Conservation (phyloP, 768 basidiomycete species). For the Pilatotrama ljubarskyi region DNA sequence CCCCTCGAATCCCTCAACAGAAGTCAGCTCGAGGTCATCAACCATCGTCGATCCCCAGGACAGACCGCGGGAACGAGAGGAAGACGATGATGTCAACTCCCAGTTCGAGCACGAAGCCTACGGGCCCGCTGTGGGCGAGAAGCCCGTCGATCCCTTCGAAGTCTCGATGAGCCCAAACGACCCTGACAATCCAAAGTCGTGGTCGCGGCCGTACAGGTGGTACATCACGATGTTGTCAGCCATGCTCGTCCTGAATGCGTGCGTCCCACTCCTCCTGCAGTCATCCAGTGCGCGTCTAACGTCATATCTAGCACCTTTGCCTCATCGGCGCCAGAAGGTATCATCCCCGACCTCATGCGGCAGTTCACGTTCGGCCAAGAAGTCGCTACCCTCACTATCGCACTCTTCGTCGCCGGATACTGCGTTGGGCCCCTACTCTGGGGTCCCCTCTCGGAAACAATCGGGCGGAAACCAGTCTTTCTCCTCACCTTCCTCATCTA, state of each 20-base stretch:
- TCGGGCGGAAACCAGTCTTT: conserved; percentile 27
- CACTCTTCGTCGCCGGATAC: conserved; percentile 70
- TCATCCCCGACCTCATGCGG: conserved; percentile 44
- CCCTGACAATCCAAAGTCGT: conserved; percentile 27
- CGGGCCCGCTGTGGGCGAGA: conserved; percentile 27
- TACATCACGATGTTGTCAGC: conserved; percentile 29
- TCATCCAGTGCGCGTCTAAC: conserved; percentile 38
- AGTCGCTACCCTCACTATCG: conserved; percentile 54
- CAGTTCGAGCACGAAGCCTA: conserved; percentile 28
- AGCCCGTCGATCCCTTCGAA: conserved; percentile 28
- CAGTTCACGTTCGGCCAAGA: conserved; percentile 52
- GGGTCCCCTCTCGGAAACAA: conserved; percentile 52
- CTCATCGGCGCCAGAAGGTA: conserved; percentile 57
- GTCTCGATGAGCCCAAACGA: conserved; percentile 26
- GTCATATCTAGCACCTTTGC: conserved; percentile 53
- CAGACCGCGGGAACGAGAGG: background rate
- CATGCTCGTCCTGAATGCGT: conserved; percentile 38
- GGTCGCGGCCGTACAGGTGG: conserved; percentile 27
- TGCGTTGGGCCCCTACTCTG: conserved; percentile 62
- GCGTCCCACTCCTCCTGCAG: conserved; percentile 21
- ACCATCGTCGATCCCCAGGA: conserved; percentile 18
- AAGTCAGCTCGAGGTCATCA: conserved; percentile 17
- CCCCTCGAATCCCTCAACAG: background rate
- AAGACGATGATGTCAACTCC: conserved; percentile 20
- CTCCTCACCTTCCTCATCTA: conserved; percentile 50